These are phyloP conservation scores for Calocera viscosa DNA, from an alignment of 768 basidiomycete genomes.

Conservation along the genomic window DNA sequence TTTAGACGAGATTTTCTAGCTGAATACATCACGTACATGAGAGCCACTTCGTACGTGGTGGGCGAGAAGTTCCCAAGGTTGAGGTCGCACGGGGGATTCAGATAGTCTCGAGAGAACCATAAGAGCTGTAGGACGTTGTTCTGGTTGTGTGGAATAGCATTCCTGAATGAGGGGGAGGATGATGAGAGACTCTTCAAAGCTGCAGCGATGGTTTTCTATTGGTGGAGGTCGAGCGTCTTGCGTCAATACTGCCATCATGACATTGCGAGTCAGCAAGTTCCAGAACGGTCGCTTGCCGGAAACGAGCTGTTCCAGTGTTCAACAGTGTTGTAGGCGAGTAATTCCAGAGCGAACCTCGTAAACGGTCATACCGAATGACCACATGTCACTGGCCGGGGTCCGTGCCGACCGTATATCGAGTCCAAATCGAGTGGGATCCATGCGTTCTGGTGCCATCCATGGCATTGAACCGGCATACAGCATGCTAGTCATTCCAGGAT, in stretches of 20 bases:
- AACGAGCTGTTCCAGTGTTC: not conserved
- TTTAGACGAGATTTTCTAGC: not conserved
- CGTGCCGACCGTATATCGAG: not conserved
- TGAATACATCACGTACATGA: not conserved
- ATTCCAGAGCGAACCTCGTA: not conserved
- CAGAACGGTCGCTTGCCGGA: not conserved
- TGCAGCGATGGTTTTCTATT: not conserved
- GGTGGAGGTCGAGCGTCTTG: not conserved
- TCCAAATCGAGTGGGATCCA: not conserved
- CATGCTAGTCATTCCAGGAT: conserved; percentile 6
- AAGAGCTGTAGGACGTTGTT: not conserved
- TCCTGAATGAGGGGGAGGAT: not conserved
- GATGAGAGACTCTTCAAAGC: not conserved
- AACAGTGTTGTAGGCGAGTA: not conserved
- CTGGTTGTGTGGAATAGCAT: not conserved
- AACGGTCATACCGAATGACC: not conserved
- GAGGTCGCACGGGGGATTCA: not conserved
- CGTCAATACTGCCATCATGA: not conserved
- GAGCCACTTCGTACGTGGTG: not conserved
- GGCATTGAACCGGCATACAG: conserved; percentile 1
- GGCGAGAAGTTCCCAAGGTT: not conserved
- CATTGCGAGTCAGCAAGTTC: not conserved
- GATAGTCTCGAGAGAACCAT: not conserved
- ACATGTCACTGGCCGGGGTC: not conserved
- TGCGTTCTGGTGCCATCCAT: conserved; percentile 1